A percentile compares a stretch with the other conserved stretches of the same genome.
These are phyloP conservation scores for Darksidea phi DNA, from an alignment of 495 filamentous ascomycete genomes.

Conservation along the genomic window DNA sequence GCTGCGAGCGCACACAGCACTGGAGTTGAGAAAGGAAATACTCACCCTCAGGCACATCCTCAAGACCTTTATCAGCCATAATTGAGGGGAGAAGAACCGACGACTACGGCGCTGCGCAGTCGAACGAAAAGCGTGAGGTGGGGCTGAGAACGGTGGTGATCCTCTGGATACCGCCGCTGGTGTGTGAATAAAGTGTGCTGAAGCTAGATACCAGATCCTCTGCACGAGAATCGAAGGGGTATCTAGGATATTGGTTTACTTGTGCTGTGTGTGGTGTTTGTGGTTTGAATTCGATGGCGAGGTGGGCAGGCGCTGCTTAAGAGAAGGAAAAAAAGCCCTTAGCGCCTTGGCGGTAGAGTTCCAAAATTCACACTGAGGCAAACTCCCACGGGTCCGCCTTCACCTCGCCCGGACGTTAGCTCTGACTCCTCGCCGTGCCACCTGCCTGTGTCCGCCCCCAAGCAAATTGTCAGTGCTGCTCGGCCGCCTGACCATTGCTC, in stretches of 20 bases:
- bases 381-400: no score
- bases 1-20: not conserved
- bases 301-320: constrained; percentile 10
- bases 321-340: constrained; percentile 13
- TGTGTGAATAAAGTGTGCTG: constrained; percentile 19
- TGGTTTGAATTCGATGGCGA: constrained; percentile 15
- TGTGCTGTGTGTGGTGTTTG: constrained; percentile 26
- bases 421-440: not conserved
- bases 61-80: constrained; percentile 97
- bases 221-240: constrained; percentile 40
- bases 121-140: constrained; percentile 39
- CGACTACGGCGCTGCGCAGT: constrained; percentile 73
- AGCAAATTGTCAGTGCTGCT: not conserved
- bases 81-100: constrained; percentile 63
- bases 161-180: constrained; percentile 41
- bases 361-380: not conserved
- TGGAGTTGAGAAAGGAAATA: not conserved
- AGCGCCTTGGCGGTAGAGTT: constrained; percentile 18
- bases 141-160: constrained; percentile 40
- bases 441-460: not conserved
- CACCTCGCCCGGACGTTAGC: no score
- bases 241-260: constrained; percentile 33
- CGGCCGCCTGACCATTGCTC: not conserved
- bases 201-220: constrained; percentile 46
- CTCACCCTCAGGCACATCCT: constrained; percentile 87